phyloP scores from a whole-genome alignment of 208 protist species.

The Giardia muris region DNA sequence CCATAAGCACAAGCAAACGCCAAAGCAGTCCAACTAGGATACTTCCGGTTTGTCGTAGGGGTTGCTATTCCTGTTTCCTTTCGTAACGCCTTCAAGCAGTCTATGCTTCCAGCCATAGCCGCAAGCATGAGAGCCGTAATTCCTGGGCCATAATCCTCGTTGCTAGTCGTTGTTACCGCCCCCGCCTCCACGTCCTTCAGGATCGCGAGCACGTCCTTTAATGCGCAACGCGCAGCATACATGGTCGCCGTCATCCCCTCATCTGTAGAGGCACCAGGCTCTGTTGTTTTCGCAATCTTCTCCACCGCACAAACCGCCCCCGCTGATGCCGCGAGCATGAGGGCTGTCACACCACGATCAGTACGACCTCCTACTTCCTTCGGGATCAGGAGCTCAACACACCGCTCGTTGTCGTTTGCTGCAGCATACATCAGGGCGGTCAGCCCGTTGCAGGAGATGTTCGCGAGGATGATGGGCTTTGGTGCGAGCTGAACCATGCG shows the following conservation, averaged over 20 bases:
- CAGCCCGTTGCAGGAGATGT: neutral
- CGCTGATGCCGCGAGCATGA: neutral
- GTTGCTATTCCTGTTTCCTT: neutral
- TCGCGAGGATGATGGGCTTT: neutral
- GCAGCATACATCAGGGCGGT: neutral
- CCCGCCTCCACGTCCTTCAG: too few species aligned
- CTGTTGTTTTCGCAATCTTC: neutral
- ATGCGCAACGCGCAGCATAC: too few species aligned
- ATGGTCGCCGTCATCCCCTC: neutral
- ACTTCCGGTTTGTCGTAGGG: neutral
- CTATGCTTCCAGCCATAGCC: neutral
- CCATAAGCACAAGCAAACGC: neutral
- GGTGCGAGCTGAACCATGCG: neutral
- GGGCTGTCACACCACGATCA: neutral
- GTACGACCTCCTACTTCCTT: neutral
- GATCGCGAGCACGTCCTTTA: too few species aligned
- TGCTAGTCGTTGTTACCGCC: neutral
- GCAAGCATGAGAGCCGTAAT: neutral
- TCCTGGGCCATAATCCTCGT: neutral
- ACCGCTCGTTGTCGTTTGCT: neutral
- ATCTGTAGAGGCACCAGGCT: neutral
- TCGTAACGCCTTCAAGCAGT: neutral
- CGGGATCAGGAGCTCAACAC: neutral
- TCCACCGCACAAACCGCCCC: neutral
- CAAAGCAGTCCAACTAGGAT: neutral